Percentiles rank a stretch among this genome's conserved stretches.
Evolutionary conservation across 78 protist species (phyloP).

Genomic region (Speleostelium caveatum): DNA sequence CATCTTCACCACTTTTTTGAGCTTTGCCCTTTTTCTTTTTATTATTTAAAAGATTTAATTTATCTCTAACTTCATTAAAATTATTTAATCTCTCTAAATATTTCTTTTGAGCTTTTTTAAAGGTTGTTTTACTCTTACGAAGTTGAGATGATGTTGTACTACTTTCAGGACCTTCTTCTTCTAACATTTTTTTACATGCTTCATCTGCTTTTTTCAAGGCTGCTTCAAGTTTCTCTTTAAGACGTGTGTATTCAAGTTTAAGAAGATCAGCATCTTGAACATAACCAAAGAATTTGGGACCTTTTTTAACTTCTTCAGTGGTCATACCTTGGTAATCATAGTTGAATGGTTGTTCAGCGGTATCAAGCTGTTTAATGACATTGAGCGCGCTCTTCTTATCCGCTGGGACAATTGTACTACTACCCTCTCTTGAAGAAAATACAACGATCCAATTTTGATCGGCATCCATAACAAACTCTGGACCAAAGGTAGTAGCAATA

Average conservation of each 20-base stretch:
- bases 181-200: conserved; percentile 17
- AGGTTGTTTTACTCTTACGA: neutral
- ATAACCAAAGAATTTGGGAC: conserved; percentile 13
- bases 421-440: conserved; percentile 51
- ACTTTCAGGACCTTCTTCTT: neutral
- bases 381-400: conserved; percentile 24
- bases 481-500: conserved; percentile 83
- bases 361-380: conserved; percentile 43
- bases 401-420: conserved; percentile 24
- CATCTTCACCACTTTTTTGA: neutral
- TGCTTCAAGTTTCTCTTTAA: conserved; percentile 12
- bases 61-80: conserved; percentile 15
- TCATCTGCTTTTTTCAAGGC: conserved; percentile 22
- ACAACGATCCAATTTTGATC: conserved; percentile 71
- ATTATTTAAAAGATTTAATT: neutral
- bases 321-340: conserved; percentile 54
- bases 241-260: conserved; percentile 1
- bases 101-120: conserved; percentile 17
- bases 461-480: conserved; percentile 82
- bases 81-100: neutral
- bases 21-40: neutral
- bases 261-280: conserved; percentile 27
- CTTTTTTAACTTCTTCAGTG: conserved; percentile 8
- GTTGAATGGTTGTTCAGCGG: conserved; percentile 1
- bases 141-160: conserved; percentile 1